Base-by-base conservation (phyloP, 768 basidiomycete genomes). In the Clitopilus hobsonii region DNA sequence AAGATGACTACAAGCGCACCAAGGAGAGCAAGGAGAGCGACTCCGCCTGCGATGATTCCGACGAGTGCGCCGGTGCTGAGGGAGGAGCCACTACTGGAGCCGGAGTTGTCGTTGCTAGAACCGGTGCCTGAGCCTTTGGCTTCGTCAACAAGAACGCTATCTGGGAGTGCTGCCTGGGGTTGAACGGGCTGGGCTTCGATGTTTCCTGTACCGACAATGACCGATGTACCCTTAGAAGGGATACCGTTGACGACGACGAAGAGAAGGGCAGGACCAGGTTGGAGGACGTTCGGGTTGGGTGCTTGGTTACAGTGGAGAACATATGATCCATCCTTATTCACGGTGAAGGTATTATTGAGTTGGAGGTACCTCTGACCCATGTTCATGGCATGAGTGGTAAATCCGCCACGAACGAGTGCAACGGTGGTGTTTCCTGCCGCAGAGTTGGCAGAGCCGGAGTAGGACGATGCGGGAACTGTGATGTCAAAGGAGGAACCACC, bases 211-310 rank as follows among this genome's bases (percentile, higher is more conserved):
- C 95, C 95, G 23, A 94, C 77, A 54, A 84, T 90, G 53, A 95
- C 78, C 68, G 79, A 81, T 10, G 83, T 81, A 1, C 88, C 94
- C 56, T 85, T 86, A 52, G 85, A 87, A 2, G 94, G 95, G 11
- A 97, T 82, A 36, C 92, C 94, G 58, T 87, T 78, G 58, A 98
- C 80, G 29, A 84, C 88, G 56, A 95, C 89, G 63, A 84, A 97
- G 57, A 95, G 56, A 59, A 94, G 74, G 0, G 82, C 89, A 6
- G 95, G 94, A 5, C 95, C 95, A 4, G 96, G 95, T 62, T 89
- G 86, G 75, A 97, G 81, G 63, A 98, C 61, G 65, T 91, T 88
- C 8, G 94, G 74, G 70, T 90, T 93, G 0, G 92, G 89, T 0
- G 84, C 77, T 66, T 95, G 94, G 1, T 88, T 72, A 45, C 91